phyloP scores from a whole-genome alignment of 2,329 filamentous ascomycete genomes.

The Coniochaeta ligniaria region DNA sequence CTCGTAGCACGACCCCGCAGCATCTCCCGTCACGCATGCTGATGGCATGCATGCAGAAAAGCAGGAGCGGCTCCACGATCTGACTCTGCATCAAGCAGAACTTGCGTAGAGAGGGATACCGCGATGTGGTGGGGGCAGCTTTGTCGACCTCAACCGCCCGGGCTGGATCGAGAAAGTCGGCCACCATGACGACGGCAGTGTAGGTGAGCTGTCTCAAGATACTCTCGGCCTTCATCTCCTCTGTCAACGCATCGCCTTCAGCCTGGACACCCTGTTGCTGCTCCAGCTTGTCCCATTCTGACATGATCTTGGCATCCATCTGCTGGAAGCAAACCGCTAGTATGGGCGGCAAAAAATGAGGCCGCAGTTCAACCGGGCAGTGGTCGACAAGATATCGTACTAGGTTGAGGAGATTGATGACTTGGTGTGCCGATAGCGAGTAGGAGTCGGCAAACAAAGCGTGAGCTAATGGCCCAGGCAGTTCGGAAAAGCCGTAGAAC shows the following conservation, averaged over 20 bases:
- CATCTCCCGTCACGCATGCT: conserved; percentile 85
- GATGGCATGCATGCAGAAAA: conserved; percentile 88
- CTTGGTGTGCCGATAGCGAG: conserved; percentile 82
- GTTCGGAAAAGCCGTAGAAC: conserved; percentile 84
- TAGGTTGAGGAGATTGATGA: conserved; percentile 87
- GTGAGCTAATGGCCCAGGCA: conserved; percentile 75
- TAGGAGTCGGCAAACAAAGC: conserved; percentile 78
- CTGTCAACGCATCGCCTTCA: conserved; percentile 71
- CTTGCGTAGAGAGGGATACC: conserved; percentile 59
- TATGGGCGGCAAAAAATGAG: conserved; percentile 78
- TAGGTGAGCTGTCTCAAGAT: conserved; percentile 90
- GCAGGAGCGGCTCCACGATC: conserved; percentile 79
- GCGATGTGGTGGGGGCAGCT: conserved; percentile 8
- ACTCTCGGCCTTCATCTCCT: conserved; percentile 98
- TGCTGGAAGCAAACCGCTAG: conserved; percentile 76
- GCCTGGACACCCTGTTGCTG: conserved; percentile 53
- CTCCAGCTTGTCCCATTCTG: conserved; percentile 78
- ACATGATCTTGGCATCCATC: conserved; percentile 78
- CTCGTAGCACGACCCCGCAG: conserved; percentile 75
- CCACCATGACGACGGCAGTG: conserved; percentile 85
- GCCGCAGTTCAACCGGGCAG: conserved; percentile 72
- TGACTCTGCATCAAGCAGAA: conserved; percentile 74
- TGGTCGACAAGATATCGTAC: conserved; percentile 86
- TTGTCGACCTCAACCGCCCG: conserved; percentile 28
- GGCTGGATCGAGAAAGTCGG: conserved; percentile 75